Percentiles rank a stretch among this genome's conserved stretches.
Conservation (phyloP, 169 alveolate species). For the Plasmodium yoelii region DNA sequence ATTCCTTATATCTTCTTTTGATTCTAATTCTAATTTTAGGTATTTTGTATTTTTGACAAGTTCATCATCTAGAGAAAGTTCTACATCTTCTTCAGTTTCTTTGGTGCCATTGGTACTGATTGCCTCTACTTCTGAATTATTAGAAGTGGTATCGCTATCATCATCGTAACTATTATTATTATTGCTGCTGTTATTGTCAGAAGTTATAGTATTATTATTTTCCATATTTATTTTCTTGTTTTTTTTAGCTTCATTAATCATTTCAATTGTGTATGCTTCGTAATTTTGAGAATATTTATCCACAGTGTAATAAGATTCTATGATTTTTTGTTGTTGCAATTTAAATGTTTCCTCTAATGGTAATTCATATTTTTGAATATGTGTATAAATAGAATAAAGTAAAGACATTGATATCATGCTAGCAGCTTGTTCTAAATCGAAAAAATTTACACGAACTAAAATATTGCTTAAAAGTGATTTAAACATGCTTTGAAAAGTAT, state of each 20-base stretch:
- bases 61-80: conserved; percentile 45
- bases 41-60: conserved; percentile 41
- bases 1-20: conserved; percentile 29
- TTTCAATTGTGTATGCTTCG: conserved; percentile 28
- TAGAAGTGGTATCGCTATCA: neutral
- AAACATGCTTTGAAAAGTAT: conserved; percentile 33
- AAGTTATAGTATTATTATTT: neutral
- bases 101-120: neutral
- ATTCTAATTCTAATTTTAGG: conserved; percentile 30
- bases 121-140: neutral
- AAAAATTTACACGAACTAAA: conserved; percentile 33
- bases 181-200: neutral
- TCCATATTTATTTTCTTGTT: neutral
- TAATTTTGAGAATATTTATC: conserved; percentile 32
- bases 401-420: conserved; percentile 36
- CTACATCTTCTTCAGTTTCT: neutral
- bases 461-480: conserved; percentile 54
- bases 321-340: conserved; percentile 60
- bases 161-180: neutral
- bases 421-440: conserved; percentile 35
- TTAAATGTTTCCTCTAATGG: conserved; percentile 52
- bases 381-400: conserved; percentile 53
- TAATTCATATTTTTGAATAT: conserved; percentile 40
- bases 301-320: conserved; percentile 39
- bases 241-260: conserved; percentile 22